phyloP scores from a whole-genome alignment of 257 asterid species.

The Catharanthus roseus region DNA sequence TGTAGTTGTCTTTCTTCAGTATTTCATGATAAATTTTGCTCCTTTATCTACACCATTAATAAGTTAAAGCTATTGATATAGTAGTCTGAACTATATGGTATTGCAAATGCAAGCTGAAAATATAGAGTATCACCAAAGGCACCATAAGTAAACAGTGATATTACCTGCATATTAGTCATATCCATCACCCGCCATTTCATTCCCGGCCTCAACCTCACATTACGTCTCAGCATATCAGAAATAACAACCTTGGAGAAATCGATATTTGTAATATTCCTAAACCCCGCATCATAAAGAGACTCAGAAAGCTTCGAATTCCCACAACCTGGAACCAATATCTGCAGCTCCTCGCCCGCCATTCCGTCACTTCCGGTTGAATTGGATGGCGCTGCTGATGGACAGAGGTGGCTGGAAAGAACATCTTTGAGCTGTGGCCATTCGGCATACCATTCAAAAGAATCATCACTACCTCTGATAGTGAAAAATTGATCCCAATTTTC shows the following conservation, averaged over 20 bases:
- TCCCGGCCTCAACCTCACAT: constrained; percentile 63
- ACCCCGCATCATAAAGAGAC: constrained; percentile 72
- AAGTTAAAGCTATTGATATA: neutral
- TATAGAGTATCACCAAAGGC: neutral
- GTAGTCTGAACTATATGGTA: neutral
- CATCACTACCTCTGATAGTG: constrained; percentile 60
- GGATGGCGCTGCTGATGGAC: constrained; percentile 2
- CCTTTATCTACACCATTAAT: neutral
- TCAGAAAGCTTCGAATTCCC: constrained; percentile 95
- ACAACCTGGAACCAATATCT: constrained; percentile 82
- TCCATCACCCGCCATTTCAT: constrained; percentile 99
- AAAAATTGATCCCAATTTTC: constrained; percentile 95
- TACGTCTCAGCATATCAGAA: constrained; percentile 68
- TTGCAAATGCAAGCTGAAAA: neutral
- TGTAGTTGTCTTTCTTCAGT: neutral
- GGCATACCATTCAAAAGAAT: constrained; percentile 92
- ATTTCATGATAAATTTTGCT: neutral
- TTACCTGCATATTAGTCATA: constrained; percentile 85
- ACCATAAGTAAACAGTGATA: neutral
- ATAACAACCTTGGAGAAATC: constrained; percentile 94
- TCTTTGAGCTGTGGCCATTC: constrained; percentile 69
- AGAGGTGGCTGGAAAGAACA: constrained; percentile 38
- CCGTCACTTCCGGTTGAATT: neutral
- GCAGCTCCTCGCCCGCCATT: constrained; percentile 23
- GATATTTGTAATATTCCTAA: constrained; percentile 54